Base-by-base conservation (phyloP, 441 rosid genomes). In the Euphorbia celastroides region DNA sequence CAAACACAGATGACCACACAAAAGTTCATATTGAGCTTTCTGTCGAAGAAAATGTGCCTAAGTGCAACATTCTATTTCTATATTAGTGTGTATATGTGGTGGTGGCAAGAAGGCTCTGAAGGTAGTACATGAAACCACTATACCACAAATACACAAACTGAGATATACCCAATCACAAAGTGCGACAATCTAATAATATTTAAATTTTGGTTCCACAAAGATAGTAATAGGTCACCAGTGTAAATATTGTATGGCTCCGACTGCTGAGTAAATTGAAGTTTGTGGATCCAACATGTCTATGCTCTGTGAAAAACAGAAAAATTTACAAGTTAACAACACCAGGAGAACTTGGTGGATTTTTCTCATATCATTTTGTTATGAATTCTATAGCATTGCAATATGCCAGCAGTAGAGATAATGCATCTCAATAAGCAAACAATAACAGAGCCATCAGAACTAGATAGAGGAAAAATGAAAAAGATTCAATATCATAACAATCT, bases 221-320 rank as follows among this genome's bases (percentile, higher is more conserved):
- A 20, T 68, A 68, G 60, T 17, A 76, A 17, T 67, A 46, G 22
- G 27, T 50, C 83, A 95, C 99, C 95, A 95, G 82, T 30, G 98
- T 95, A 77, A 95, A 95, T 74, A 95, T 89, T 60, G 99, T 92
- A 80, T 95, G 99, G 81, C 99, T 92, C 77, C 99, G 81, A 87
- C 99, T 95, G 88, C 99, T 95, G 51, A 83, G 96, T 72, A 95
- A 72, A 83, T 95, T 95, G 80, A 92, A 95, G 73, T 85, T 95
- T 64, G 98, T 95, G 51, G 99, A 92, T 52, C 99, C 98, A 76
- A 95, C 96, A 72, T 95, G 99, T 55, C 99, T 86, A 79, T 95
- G 99, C 78, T 95, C 98, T 92, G 90, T 73, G 66, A 34, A 68
- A 74, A 75, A 72, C 55, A 69, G 65, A 28, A 66, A 69, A 74